These are phyloP conservation scores for Cryptosporidium parvum DNA, from an alignment of 169 alveolate species.

Conservation along the genomic window DNA sequence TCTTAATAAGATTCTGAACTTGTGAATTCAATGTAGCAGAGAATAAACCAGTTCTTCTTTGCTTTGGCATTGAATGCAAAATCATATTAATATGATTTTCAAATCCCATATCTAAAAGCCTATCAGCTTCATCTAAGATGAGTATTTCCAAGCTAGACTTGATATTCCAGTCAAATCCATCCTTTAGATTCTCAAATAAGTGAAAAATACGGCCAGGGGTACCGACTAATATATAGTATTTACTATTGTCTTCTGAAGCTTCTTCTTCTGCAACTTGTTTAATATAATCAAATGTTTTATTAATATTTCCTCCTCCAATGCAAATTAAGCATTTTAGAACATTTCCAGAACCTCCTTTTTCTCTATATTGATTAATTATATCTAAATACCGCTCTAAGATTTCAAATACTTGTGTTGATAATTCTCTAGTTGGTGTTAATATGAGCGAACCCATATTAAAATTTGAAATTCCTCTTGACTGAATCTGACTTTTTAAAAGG, in stretches of 20 bases:
- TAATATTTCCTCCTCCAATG: conserved; percentile 74
- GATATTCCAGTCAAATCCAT: conserved; percentile 76
- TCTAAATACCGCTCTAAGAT: conserved; percentile 80
- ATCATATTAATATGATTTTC: conserved; percentile 87
- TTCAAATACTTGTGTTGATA: conserved; percentile 88
- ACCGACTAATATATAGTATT: conserved; percentile 88
- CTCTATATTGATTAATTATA: conserved; percentile 34
- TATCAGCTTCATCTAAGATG: conserved; percentile 95
- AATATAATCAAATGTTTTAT: conserved; percentile 80
- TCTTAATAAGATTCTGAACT: conserved; percentile 86
- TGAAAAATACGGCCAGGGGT: conserved; percentile 92
- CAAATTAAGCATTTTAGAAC: conserved; percentile 36
- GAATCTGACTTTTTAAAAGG: conserved; percentile 71
- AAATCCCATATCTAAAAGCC: conserved; percentile 91
- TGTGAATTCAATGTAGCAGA: conserved; percentile 93
- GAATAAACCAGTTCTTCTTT: conserved; percentile 94
- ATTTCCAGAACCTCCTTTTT: neutral
- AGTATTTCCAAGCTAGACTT: conserved; percentile 76
- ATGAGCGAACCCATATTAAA: conserved; percentile 87
- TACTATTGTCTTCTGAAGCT: conserved; percentile 48
- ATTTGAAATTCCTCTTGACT: conserved; percentile 55
- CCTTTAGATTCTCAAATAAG: conserved; percentile 78
- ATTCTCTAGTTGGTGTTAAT: conserved; percentile 93
- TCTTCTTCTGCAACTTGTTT: conserved; percentile 65
- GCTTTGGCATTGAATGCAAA: conserved; percentile 90